Conservation (phyloP, 1,284 basidiomycete genomes). For the Sphaerobolus stellatus region DNA sequence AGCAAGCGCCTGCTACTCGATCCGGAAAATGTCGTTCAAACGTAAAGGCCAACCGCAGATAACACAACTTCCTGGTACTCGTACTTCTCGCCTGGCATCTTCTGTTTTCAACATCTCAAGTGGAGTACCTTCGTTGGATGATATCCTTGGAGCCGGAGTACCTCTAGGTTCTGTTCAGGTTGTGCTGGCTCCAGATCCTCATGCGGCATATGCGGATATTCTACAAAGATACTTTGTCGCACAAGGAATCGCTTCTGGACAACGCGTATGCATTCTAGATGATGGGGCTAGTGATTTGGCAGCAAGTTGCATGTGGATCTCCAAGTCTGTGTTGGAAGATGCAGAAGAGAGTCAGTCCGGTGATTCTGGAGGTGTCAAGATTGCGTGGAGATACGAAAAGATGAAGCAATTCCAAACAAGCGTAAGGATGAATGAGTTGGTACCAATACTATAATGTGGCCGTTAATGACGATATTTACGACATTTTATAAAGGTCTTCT, state of each 20-base stretch:
- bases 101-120: constrained; percentile 74
- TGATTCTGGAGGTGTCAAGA: constrained; percentile 60
- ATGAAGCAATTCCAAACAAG: constrained; percentile 93
- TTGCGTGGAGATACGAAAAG: constrained; percentile 94
- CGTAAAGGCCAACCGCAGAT: constrained; percentile 52
- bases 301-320: constrained; percentile 78
- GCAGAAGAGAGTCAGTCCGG: constrained; percentile 40
- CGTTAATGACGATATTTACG: neutral
- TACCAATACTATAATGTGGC: constrained; percentile 17
- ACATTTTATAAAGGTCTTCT: constrained; percentile 29
- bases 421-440: constrained; percentile 39
- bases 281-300: constrained; percentile 55
- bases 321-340: constrained; percentile 34
- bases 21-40: constrained; percentile 76
- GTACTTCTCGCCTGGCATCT: constrained; percentile 59
- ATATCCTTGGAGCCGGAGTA: constrained; percentile 91
- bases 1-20: too few species aligned
- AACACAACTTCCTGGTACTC: constrained; percentile 55
- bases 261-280: constrained; percentile 70
- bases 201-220: constrained; percentile 85
- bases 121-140: constrained; percentile 93
- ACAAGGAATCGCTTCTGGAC: constrained; percentile 77
- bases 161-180: constrained; percentile 77
- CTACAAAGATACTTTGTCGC: constrained; percentile 86
- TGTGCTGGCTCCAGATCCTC: constrained; percentile 76